Conservation (phyloP, 208 protist species). For the Blechomonas ayalai region DNA sequence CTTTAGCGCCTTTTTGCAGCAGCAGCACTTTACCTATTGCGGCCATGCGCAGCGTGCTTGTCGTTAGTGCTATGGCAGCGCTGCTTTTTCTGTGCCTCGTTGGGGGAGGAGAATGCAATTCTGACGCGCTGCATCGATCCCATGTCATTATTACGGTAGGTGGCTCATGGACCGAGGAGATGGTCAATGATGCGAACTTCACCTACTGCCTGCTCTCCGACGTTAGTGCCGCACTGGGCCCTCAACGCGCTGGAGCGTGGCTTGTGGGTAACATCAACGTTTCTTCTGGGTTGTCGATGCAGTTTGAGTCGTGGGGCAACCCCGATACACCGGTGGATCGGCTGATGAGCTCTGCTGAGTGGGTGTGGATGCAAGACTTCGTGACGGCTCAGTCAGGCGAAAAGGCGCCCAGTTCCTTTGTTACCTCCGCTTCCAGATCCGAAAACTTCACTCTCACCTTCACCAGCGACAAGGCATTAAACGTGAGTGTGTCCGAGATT, state of each 20-base stretch:
- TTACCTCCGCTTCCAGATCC: neutral
- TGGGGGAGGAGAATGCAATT: no score
- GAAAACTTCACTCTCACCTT: neutral
- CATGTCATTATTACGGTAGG: neutral
- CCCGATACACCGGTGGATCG: conserved; percentile 2
- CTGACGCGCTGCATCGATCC: neutral
- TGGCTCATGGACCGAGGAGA: conserved; percentile 2
- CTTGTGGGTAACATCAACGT: neutral
- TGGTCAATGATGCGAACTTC: neutral
- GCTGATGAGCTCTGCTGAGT: neutral
- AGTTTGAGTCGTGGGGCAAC: conserved; percentile 7
- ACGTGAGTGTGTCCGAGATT: neutral
- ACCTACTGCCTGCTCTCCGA: neutral
- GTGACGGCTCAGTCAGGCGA: neutral
- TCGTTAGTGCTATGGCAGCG: neutral
- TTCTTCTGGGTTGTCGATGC: neutral
- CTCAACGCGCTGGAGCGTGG: conserved; percentile 4
- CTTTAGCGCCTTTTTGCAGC: neutral
- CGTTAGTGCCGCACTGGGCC: neutral
- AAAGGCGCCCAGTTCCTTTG: neutral
- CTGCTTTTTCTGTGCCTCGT: neutral
- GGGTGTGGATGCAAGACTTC: conserved; percentile 5
- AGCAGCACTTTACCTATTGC: neutral
- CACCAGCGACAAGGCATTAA: neutral
- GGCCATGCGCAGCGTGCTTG: conserved; percentile 4